Conservation (phyloP, 2,329 filamentous ascomycete species). For the Cadophora sp. region DNA sequence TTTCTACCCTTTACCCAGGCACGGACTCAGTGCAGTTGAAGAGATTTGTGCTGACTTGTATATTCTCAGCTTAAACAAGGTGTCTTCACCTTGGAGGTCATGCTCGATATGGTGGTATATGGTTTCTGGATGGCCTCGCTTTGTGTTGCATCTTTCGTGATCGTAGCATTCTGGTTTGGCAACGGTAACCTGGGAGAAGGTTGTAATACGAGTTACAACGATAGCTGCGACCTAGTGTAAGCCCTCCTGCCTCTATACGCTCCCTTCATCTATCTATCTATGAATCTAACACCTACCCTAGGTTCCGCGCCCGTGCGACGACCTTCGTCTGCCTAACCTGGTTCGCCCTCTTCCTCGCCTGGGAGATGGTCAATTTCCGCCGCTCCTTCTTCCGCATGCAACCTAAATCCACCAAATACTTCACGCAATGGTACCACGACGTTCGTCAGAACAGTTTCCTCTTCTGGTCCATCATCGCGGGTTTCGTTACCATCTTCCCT, state of each 20-base stretch:
- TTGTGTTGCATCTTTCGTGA: conserved; percentile 66
- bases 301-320: conserved; percentile 74
- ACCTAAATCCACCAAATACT: conserved; percentile 63
- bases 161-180: conserved; percentile 70
- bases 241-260: no score
- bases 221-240: conserved; percentile 61
- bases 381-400: conserved; percentile 79
- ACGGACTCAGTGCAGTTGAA: no score
- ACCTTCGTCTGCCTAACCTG: conserved; percentile 78
- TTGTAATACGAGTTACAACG: conserved; percentile 65
- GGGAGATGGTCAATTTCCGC: conserved; percentile 78
- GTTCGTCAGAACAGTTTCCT: conserved; percentile 77
- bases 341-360: conserved; percentile 78
- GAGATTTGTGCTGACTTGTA: no score
- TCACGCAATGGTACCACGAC: conserved; percentile 71
- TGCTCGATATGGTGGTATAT: conserved; percentile 81
- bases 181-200: conserved; percentile 58
- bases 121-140: conserved; percentile 79
- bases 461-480: conserved; percentile 67
- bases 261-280: no score
- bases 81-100: conserved; percentile 79
- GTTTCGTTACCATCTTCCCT: conserved; percentile 63
- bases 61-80: conserved; percentile 60
- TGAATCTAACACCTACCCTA: no score
- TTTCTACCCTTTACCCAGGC: no score